Percentiles rank a stretch among this genome's conserved stretches.
These are phyloP conservation scores for Thelonectria blattea DNA, from an alignment of 2,329 filamentous ascomycete species.

Conservation along the genomic window DNA sequence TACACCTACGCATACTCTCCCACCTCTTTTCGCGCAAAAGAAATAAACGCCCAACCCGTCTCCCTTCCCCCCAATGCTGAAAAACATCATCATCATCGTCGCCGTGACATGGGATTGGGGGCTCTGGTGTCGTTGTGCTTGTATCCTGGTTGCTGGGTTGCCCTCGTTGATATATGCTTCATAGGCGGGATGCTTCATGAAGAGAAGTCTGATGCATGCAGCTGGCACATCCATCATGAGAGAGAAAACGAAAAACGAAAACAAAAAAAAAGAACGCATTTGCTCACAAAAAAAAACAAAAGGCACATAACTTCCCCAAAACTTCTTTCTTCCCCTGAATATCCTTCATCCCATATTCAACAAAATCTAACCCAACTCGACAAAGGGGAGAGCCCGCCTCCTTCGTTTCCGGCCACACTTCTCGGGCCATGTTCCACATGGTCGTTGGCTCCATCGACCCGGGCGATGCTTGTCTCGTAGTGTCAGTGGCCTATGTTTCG, in stretches of 20 bases:
- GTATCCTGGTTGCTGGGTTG: background rate
- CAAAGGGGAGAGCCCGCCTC: conserved; percentile 29
- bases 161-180: background rate
- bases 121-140: background rate
- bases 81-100: background rate
- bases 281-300: conserved; percentile 29
- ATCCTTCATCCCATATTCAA: conserved; percentile 31
- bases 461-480: conserved; percentile 23
- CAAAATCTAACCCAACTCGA: conserved; percentile 29
- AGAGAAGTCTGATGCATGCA: conserved; percentile 1
- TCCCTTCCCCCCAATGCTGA: conserved; percentile 1
- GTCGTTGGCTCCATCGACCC: conserved; percentile 20
- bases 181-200: background rate
- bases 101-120: background rate
- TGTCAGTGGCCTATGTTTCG: conserved; percentile 28
- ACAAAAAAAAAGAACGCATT: conserved; percentile 1
- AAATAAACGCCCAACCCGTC: conserved; percentile 10
- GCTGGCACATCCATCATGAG: background rate
- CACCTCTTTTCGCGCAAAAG: conserved; percentile 11
- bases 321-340: conserved; percentile 25
- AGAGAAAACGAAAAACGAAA: background rate
- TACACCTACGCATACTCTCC: conserved; percentile 16
- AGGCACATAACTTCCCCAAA: conserved; percentile 25
- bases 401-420: conserved; percentile 16
- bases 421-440: background rate